These are phyloP conservation scores for Aspergillus sp. DNA, from an alignment of 2,329 filamentous ascomycete species.

Conservation along the genomic window DNA sequence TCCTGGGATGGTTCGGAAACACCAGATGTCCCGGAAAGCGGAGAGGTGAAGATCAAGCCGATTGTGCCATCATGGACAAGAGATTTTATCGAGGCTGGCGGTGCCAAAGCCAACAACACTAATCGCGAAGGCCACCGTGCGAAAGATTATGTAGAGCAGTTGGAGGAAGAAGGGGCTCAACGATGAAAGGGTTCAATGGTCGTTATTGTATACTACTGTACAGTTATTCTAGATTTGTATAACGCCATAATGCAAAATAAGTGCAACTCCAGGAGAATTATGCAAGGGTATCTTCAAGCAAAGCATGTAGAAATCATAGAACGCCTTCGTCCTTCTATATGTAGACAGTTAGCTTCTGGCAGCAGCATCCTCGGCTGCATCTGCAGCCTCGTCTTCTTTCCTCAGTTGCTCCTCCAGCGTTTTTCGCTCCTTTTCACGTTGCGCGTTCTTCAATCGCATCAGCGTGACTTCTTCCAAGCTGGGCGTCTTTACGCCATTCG, in stretches of 20 bases:
- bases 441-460: conserved; percentile 58
- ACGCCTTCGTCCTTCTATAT: not conserved
- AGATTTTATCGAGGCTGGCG: conserved; percentile 42
- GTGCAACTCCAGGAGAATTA: not conserved
- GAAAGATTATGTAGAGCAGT: conserved; percentile 36
- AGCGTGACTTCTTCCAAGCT: conserved; percentile 52
- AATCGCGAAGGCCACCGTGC: conserved; percentile 34
- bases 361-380: conserved; percentile 30
- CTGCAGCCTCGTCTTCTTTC: conserved; percentile 48
- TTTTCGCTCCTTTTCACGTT: conserved; percentile 54
- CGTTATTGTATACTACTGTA: conserved; percentile 21
- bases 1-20: conserved; percentile 49
- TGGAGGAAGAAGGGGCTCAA: conserved; percentile 35
- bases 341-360: conserved; percentile 7
- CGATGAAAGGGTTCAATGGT: conserved; percentile 23
- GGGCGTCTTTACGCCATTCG: conserved; percentile 31
- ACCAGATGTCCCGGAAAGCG: conserved; percentile 26
- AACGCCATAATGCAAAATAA: conserved; percentile 3
- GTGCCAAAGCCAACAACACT: conserved; percentile 38
- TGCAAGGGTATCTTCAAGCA: conserved; percentile 15
- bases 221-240: conserved; percentile 17
- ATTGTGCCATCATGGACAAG: conserved; percentile 78
- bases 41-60: conserved; percentile 65
- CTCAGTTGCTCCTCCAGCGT: conserved; percentile 55
- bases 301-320: not conserved